Conservation (phyloP, 768 basidiomycete genomes). For the Amylocystis lapponica region DNA sequence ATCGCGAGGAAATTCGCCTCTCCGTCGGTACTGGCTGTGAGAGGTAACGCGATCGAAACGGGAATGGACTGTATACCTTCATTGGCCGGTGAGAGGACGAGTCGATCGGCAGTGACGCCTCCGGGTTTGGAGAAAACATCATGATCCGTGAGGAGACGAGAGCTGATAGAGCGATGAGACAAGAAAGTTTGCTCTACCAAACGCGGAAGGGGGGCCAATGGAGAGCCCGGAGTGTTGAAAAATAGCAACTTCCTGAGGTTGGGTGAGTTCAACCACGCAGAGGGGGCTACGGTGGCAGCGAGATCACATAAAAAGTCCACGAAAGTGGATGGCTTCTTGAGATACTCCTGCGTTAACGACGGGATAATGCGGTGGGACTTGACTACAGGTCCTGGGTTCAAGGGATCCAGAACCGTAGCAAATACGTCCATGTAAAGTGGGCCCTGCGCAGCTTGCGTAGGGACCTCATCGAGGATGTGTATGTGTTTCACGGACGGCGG, state of each 20-base stretch:
- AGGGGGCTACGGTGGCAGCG: conserved; percentile 20
- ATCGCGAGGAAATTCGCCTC: conserved; percentile 68
- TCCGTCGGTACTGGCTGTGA: conserved; percentile 41
- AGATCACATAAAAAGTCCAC: conserved; percentile 30
- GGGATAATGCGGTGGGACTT: conserved; percentile 58
- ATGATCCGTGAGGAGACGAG: conserved; percentile 61
- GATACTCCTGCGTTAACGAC: conserved; percentile 44
- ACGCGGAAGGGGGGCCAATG: conserved; percentile 45
- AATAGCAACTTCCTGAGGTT: conserved; percentile 47
- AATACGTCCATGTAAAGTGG: conserved; percentile 71
- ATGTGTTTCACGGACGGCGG: conserved; percentile 55
- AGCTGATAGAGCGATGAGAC: conserved; percentile 41
- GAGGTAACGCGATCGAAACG: conserved; percentile 49
- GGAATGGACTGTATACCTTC: conserved; percentile 39
- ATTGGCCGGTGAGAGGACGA: conserved; percentile 54
- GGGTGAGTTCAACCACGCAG: conserved; percentile 18
- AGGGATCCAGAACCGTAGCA: conserved; percentile 42
- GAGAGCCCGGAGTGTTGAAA: conserved; percentile 53
- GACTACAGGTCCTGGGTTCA: conserved; percentile 33
- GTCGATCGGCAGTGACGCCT: conserved; percentile 61
- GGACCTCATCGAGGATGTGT: conserved; percentile 77
- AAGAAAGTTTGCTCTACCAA: conserved; percentile 54
- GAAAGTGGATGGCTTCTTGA: conserved; percentile 41
- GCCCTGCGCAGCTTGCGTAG: conserved; percentile 54
- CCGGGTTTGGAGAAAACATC: conserved; percentile 73